These are phyloP conservation scores for Akebia trifoliata DNA, from an alignment of 164 flowering plant species.

Conservation along the genomic window DNA sequence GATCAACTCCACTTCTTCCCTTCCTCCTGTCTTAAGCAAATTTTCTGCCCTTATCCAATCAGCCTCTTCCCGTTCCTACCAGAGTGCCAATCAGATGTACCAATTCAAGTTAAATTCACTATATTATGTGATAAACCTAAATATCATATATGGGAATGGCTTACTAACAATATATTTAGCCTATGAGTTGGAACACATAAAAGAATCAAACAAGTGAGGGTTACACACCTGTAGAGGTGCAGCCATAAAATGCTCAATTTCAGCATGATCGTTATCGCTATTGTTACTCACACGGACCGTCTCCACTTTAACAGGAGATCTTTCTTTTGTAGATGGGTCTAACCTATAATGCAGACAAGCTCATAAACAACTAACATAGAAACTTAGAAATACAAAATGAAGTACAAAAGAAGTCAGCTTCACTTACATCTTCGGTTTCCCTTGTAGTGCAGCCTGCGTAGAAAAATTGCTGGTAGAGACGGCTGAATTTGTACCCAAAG, in stretches of 20 bases:
- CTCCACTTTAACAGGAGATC: slow-evolving; percentile 19
- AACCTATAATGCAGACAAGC: slow-evolving; percentile 34
- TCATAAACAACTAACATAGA: neutral
- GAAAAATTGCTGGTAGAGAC: slow-evolving; percentile 14
- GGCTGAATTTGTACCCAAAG: slow-evolving; percentile 14
- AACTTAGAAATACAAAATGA: neutral
- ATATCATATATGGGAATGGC: neutral
- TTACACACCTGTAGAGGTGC: slow-evolving; percentile 40
- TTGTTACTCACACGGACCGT: slow-evolving; percentile 16
- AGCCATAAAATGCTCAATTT: slow-evolving; percentile 27
- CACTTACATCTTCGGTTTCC: slow-evolving; percentile 49
- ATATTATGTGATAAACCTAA: neutral
- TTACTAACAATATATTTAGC: neutral
- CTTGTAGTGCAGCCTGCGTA: slow-evolving; percentile 37
- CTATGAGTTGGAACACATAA: neutral
- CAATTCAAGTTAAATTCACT: neutral
- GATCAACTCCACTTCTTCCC: slow-evolving; percentile 70
- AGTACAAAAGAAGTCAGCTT: neutral
- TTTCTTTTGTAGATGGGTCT: slow-evolving; percentile 32
- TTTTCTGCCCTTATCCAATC: slow-evolving; percentile 71
- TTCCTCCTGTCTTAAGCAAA: slow-evolving; percentile 41
- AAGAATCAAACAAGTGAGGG: neutral
- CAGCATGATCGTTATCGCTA: slow-evolving; percentile 20
- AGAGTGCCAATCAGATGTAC: slow-evolving; percentile 1
- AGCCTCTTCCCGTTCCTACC: slow-evolving; percentile 48